Percentiles rank a stretch among this genome's conserved stretches.
These are phyloP conservation scores for Tetrapisispora namnaoensis DNA, from an alignment of 805 yeast genomes.

Conservation along the genomic window DNA sequence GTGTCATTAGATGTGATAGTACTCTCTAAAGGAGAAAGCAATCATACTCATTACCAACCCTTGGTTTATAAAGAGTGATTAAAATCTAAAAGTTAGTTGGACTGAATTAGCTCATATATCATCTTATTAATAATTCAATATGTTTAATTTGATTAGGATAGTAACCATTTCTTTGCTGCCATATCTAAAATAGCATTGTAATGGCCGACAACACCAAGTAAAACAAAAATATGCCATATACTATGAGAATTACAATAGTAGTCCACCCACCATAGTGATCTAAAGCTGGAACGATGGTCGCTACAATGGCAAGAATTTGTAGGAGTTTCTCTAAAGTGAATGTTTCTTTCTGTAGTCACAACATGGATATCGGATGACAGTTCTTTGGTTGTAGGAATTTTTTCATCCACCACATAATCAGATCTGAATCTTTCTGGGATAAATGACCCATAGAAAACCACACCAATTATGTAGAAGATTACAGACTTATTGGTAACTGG, in stretches of 20 bases:
- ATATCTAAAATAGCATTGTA: slow-evolving; percentile 68
- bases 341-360: slow-evolving; percentile 24
- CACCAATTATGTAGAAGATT: slow-evolving; percentile 71
- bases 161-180: slow-evolving; percentile 38
- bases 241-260: slow-evolving; percentile 72
- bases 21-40: too few relatives aligned
- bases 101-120: too few relatives aligned
- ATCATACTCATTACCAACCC: too few relatives aligned
- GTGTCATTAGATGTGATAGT: background rate
- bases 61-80: too few relatives aligned
- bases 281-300: slow-evolving; percentile 28
- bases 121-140: too few relatives aligned
- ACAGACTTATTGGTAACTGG: slow-evolving; percentile 63
- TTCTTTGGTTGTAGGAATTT: slow-evolving; percentile 30
- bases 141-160: background rate
- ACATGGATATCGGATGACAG: slow-evolving; percentile 23
- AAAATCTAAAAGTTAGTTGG: too few relatives aligned
- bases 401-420: slow-evolving; percentile 49
- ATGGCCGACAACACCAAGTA: slow-evolving; percentile 84
- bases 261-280: slow-evolving; percentile 78
- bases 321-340: slow-evolving; percentile 37
- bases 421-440: slow-evolving; percentile 84
- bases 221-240: slow-evolving; percentile 87
- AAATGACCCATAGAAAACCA: slow-evolving; percentile 74
- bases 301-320: slow-evolving; percentile 18